A percentile compares a stretch with the other conserved stretches of the same genome.
phyloP scores from a whole-genome alignment of 768 basidiomycete species.

The Leccinum subtestaceum region DNA sequence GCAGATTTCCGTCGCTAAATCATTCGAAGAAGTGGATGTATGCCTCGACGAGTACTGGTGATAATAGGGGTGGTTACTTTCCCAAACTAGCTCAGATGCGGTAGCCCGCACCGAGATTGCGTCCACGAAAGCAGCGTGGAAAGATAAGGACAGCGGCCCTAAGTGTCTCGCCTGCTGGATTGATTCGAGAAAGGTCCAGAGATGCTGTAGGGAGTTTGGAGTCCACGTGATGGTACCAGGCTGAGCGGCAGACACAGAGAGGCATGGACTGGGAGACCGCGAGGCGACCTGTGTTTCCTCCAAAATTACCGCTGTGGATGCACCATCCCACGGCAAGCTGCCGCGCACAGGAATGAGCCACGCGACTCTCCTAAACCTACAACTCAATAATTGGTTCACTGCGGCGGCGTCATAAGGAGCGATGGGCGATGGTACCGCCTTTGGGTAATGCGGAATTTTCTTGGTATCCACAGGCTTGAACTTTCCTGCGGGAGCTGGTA shows the following conservation, averaged over 20 bases:
- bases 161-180: conserved; percentile 37
- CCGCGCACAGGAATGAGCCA: conserved; percentile 64
- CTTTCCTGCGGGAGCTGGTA: conserved; percentile 14
- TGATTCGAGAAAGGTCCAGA: conserved; percentile 51
- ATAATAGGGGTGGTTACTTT: conserved; percentile 27
- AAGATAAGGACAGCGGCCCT: conserved; percentile 50
- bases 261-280: conserved; percentile 19
- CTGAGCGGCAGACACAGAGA: conserved; percentile 16
- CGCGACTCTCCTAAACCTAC: conserved; percentile 41
- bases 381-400: conserved; percentile 25
- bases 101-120: conserved; percentile 9
- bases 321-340: conserved; percentile 44
- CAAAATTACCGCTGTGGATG: conserved; percentile 43
- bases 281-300: conserved; percentile 23
- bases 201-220: conserved; percentile 34
- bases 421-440: conserved; percentile 37
- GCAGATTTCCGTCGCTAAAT: conserved; percentile 15
- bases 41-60: conserved; percentile 14
- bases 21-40: conserved; percentile 6
- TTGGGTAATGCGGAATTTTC: conserved; percentile 33
- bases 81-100: conserved; percentile 19
- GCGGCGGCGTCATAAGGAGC: conserved; percentile 35
- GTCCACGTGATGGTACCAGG: conserved; percentile 47
- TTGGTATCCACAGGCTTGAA: conserved; percentile 19
- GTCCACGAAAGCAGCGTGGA: conserved; percentile 36